Conservation (phyloP, 2,329 filamentous ascomycete genomes). For the Aspergillus hiratsukae region DNA sequence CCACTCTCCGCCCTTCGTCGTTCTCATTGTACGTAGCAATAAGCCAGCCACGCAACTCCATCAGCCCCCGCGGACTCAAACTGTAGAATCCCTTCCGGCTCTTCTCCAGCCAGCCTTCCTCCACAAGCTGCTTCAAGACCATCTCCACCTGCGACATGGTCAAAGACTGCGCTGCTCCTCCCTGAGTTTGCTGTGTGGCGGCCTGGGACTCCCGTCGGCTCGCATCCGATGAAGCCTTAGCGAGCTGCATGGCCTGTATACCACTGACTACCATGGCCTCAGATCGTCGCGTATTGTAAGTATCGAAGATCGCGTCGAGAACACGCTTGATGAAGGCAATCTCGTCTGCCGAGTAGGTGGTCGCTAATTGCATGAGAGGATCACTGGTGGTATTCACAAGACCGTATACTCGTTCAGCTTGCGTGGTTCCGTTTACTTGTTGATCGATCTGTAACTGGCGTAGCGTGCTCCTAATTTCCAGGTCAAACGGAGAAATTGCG, state of each 20-base stretch:
- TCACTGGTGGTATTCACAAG: constrained; percentile 88
- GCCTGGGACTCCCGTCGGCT: constrained; percentile 46
- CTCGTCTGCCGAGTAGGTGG: constrained; percentile 73
- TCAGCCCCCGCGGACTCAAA: constrained; percentile 69
- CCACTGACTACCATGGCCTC: constrained; percentile 79
- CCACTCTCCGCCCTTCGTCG: constrained; percentile 50
- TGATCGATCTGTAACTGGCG: constrained; percentile 57
- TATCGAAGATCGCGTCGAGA: constrained; percentile 88
- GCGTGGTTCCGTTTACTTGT: constrained; percentile 1
- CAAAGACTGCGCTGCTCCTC: constrained; percentile 49
- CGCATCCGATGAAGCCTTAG: constrained; percentile 40
- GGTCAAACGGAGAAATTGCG: constrained; percentile 73
- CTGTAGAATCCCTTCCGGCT: constrained; percentile 68
- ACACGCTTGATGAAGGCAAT: constrained; percentile 84
- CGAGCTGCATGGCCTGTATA: constrained; percentile 72
- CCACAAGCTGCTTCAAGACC: constrained; percentile 64
- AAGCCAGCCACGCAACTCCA: constrained; percentile 82
- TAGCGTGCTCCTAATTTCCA: constrained; percentile 72
- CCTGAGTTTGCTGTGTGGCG: constrained; percentile 33
- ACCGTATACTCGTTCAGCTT: constrained; percentile 62
- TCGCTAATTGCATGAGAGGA: constrained; percentile 79
- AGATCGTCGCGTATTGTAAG: constrained; percentile 70
- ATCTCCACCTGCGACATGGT: constrained; percentile 74
- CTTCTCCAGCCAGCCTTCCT: constrained; percentile 80
- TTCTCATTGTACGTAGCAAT: constrained; percentile 79